These are phyloP conservation scores for Balamuthia mandrillaris DNA, from an alignment of 208 protist species.

Conservation along the genomic window DNA sequence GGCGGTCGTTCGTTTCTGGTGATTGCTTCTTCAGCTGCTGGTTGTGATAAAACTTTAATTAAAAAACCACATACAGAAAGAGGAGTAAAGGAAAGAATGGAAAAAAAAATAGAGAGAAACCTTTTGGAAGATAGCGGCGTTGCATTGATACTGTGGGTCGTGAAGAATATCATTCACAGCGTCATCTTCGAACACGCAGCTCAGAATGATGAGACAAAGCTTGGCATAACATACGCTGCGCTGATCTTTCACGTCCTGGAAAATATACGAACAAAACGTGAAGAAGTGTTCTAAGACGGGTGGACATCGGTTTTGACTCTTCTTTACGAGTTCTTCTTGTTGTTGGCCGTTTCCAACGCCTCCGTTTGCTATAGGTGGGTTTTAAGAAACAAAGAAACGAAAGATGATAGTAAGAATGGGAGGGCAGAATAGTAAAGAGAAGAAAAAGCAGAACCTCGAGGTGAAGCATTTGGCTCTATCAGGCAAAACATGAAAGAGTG, in stretches of 20 bases:
- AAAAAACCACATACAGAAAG: neutral
- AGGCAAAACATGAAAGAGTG: neutral
- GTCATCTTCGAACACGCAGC: conserved; percentile 10
- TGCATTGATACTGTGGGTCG: neutral
- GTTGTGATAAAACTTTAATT: neutral
- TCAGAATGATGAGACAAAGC: neutral
- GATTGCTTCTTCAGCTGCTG: neutral
- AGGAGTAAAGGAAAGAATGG: neutral
- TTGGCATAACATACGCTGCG: conserved; percentile 9
- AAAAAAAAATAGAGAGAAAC: neutral
- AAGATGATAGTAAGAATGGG: too few species aligned
- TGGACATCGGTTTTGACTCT: neutral
- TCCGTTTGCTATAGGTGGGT: neutral
- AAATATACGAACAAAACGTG: conserved; percentile 27
- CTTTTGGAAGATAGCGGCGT: conserved; percentile 1
- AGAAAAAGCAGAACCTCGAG: too few species aligned
- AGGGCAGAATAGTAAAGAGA: too few species aligned
- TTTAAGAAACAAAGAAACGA: neutral
- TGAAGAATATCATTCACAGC: conserved; percentile 3
- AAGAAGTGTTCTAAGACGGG: neutral
- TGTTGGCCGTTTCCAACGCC: neutral
- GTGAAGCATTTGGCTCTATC: too few species aligned
- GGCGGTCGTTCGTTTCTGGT: conserved; percentile 2
- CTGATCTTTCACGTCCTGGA: conserved; percentile 15
- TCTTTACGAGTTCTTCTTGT: neutral